Conservation (phyloP, 108 stramenopile genomes). For the Nitzschia sp. region DNA sequence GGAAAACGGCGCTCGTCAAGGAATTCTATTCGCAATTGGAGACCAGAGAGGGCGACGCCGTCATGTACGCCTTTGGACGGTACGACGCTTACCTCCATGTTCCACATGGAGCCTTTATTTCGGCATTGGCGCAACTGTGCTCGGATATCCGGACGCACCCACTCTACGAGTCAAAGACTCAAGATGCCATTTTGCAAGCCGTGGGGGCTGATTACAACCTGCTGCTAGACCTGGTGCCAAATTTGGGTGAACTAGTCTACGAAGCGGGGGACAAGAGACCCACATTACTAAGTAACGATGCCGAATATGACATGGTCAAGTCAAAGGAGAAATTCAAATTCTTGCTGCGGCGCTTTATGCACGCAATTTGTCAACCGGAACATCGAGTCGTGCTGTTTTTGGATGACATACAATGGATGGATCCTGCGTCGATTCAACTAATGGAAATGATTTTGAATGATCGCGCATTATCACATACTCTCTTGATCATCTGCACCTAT, state of each 20-base stretch:
- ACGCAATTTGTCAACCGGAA: constrained; percentile 10
- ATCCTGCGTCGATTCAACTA: constrained; percentile 23
- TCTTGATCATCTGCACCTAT: constrained; percentile 44
- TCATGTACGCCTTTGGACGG: constrained; percentile 22
- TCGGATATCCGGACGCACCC: background rate
- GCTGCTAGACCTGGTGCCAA: constrained; percentile 18
- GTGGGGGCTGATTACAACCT: constrained; percentile 11
- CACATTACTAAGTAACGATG: background rate
- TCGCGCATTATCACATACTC: background rate
- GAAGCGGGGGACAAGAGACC: background rate
- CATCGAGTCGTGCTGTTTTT: constrained; percentile 23
- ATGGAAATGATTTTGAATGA: constrained; percentile 5
- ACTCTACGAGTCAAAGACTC: background rate
- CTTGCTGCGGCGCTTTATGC: constrained; percentile 7
- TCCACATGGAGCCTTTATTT: constrained; percentile 29
- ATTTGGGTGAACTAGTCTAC: background rate
- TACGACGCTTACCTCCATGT: constrained; percentile 19
- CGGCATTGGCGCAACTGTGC: constrained; percentile 23
- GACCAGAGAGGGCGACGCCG: background rate
- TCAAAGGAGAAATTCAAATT: constrained; percentile 16
- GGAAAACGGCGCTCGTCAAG: constrained; percentile 31
- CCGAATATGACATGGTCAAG: constrained; percentile 17
- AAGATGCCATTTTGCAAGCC: constrained; percentile 1
- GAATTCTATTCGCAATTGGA: background rate
- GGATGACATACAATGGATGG: constrained; percentile 39